Base-by-base conservation (phyloP, 1,284 basidiomycete genomes). In the Sporisorium exsertum region DNA sequence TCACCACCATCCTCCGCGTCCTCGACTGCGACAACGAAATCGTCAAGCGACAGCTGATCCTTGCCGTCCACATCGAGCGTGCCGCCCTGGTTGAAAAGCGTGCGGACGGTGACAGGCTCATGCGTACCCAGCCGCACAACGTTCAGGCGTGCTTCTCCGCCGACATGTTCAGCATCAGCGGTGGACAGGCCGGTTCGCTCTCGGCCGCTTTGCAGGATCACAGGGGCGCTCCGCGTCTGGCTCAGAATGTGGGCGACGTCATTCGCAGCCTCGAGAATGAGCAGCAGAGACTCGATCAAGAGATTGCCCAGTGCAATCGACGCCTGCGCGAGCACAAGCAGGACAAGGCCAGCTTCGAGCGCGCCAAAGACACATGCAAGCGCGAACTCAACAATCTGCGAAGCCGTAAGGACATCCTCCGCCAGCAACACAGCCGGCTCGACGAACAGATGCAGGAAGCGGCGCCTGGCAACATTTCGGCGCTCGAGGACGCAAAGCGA, bases 1-100 rank as follows among this genome's bases (percentile, higher is more conserved):
- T 91, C 56, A 86, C 90, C 12, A 98, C 95, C 3, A 89, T 96
- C 29, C 88, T 96, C 32, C 92, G 94, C 24, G 92, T 92, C n/a
- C 88, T 97, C 6, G 90, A 93, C 93, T 88, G 96, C 76, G 88
- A 90, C 16, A 88, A 96, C 77, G 89, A 89, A 49, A 91, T 91
- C 63, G 92, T 95, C 3, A 87, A 91, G 29, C 93, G 94, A 53
- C 88, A 95, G 56, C 86, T 99, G 42, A 91, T 98, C 86, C 94
- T 94, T 84, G 87, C 88, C 43, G 86, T 86, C 22, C 87, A 86
- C 46, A 93, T 97, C 60, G 96, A 99, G 85, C 87, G 88, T 18
- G 89, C 88, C 2, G 86, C 94, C 4, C 88, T 98, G 13, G 90
- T 92, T 16, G 59, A 63, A 24, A 47, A 53, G 40, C 82, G 84